phyloP scores from a whole-genome alignment of 1,284 basidiomycete genomes.

The Ustilago shanxiensis region DNA sequence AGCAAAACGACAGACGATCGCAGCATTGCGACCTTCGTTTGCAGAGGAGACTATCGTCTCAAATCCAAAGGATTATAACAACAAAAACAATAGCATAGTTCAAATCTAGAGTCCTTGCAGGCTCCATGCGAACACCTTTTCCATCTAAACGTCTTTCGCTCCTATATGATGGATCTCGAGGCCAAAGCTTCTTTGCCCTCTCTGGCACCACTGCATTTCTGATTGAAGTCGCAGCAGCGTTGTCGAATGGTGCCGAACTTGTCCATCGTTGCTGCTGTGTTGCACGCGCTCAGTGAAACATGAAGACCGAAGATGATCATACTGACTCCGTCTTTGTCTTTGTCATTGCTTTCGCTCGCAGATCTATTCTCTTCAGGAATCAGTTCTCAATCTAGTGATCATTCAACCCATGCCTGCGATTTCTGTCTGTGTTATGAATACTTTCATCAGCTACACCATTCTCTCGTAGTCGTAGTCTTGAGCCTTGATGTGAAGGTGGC shows the following conservation, averaged over 20 bases:
- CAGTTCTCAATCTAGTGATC: background rate
- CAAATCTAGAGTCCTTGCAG: slow-evolving; percentile 55
- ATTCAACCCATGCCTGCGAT: background rate
- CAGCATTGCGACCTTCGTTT: background rate
- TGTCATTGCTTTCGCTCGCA: background rate
- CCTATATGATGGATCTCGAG: slow-evolving; percentile 63
- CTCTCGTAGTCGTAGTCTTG: too few species aligned
- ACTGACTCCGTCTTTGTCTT: slow-evolving; percentile 6
- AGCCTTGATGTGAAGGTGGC: too few species aligned
- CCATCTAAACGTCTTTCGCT: slow-evolving; percentile 68
- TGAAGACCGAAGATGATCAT: background rate
- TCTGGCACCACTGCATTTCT: background rate
- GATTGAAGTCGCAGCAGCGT: background rate
- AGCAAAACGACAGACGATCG: slow-evolving; percentile 3
- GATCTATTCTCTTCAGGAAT: background rate
- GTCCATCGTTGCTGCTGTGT: slow-evolving; percentile 10
- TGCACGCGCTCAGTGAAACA: background rate
- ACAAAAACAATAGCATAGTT: slow-evolving; percentile 60
- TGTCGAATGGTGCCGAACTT: background rate
- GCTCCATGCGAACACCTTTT: slow-evolving; percentile 59
- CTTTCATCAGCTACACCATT: too few species aligned
- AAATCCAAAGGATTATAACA: slow-evolving; percentile 58
- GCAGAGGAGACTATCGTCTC: background rate
- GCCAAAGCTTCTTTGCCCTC: background rate
- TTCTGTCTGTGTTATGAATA: background rate